These are phyloP conservation scores for Excoecaria agallocha DNA, from an alignment of 345 rosid genomes.

Conservation along the genomic window DNA sequence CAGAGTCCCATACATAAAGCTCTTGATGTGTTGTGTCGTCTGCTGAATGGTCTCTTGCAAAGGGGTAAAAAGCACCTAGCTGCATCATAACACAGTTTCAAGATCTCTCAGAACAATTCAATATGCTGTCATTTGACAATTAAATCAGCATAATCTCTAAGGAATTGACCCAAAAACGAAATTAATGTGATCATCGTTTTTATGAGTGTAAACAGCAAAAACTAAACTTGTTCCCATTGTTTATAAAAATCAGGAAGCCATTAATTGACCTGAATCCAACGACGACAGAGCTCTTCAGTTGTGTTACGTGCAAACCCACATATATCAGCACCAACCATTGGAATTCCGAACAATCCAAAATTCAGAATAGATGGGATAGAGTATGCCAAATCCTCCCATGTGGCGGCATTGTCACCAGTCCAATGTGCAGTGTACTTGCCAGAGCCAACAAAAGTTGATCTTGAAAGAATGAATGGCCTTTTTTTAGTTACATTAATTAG, in stretches of 20 bases:
- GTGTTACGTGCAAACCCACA: slow-evolving; percentile 60
- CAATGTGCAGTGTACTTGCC: slow-evolving; percentile 80
- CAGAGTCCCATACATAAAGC: slow-evolving; percentile 76
- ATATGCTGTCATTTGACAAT: too few relatives aligned
- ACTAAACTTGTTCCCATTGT: too few relatives aligned
- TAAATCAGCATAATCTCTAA: neutral
- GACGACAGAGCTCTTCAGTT: slow-evolving; percentile 62
- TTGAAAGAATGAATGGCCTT: slow-evolving; percentile 65
- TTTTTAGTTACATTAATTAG: slow-evolving; percentile 41
- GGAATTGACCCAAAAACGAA: neutral
- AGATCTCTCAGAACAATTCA: neutral
- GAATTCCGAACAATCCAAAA: slow-evolving; percentile 71
- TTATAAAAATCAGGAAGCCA: neutral
- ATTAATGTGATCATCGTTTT: neutral
- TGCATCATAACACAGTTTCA: slow-evolving; percentile 24
- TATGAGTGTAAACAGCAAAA: neutral
- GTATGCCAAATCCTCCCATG: slow-evolving; percentile 64
- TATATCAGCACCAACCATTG: slow-evolving; percentile 84
- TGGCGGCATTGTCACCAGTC: slow-evolving; percentile 75
- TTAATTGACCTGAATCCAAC: slow-evolving; percentile 67
- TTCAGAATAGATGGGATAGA: slow-evolving; percentile 58
- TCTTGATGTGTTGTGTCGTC: slow-evolving; percentile 43
- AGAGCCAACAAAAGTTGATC: slow-evolving; percentile 73
- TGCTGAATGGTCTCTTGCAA: slow-evolving; percentile 69
- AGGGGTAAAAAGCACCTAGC: slow-evolving; percentile 83